Percentiles rank a stretch among this genome's conserved stretches.
Conservation (phyloP, 345 rosid genomes). For the Pistacia vera region DNA sequence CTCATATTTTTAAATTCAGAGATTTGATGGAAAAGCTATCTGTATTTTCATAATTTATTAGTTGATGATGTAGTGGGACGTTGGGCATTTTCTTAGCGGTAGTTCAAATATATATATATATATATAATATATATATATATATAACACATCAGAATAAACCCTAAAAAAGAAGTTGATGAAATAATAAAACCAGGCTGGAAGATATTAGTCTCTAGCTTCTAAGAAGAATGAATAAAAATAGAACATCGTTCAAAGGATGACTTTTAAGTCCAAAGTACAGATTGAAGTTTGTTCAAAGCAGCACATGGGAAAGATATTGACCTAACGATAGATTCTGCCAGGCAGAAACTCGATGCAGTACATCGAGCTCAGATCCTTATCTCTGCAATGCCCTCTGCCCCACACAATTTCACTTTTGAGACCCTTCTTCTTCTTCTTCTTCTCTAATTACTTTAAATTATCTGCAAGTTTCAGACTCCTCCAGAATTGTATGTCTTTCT, state of each 20-base stretch:
- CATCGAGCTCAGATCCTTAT: conserved; percentile 13
- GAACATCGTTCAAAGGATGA: background rate
- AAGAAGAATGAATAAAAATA: background rate
- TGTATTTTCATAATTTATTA: no score
- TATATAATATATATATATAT: no score
- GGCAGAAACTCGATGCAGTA: conserved; percentile 26
- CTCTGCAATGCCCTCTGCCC: conserved; percentile 16
- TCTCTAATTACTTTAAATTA: background rate
- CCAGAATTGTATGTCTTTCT: background rate
- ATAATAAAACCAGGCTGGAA: background rate
- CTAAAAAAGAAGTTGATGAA: background rate
- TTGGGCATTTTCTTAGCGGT: no score
- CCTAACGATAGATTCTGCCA: conserved; percentile 23
- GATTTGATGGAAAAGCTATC: no score
- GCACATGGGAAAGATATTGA: conserved; percentile 23
- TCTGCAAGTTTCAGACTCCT: background rate
- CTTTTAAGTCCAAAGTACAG: conserved; percentile 1
- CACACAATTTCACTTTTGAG: background rate
- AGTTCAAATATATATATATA: background rate
- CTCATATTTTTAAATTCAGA: no score
- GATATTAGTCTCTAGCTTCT: background rate
- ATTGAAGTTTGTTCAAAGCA: conserved; percentile 17
- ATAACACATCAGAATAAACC: background rate
- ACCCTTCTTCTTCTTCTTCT: background rate
- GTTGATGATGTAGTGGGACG: no score